These are phyloP conservation scores for Acacia confusa DNA, from an alignment of 306 rosid species.

Conservation along the genomic window DNA sequence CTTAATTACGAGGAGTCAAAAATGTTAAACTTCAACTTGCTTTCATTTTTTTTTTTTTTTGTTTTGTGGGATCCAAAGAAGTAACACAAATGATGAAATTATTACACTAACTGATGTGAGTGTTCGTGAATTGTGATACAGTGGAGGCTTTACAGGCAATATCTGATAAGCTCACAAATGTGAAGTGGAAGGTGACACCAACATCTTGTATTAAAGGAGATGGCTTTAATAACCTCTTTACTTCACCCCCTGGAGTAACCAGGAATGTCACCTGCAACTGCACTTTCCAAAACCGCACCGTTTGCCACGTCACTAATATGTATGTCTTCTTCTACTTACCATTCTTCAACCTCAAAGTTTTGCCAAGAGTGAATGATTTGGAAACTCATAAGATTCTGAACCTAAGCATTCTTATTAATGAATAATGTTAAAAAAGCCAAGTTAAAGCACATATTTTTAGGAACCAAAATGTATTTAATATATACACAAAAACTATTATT, in stretches of 20 bases:
- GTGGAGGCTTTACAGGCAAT: constrained; percentile 53
- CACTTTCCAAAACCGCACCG: constrained; percentile 19
- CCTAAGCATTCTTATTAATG: background rate
- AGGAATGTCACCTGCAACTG: constrained; percentile 60
- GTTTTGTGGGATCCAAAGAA: background rate
- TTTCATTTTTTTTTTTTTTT: background rate
- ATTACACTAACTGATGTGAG: background rate
- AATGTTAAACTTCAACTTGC: background rate
- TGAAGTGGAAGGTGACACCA: constrained; percentile 48
- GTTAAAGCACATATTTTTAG: background rate
- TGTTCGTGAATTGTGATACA: constrained; percentile 25
- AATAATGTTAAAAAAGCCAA: background rate
- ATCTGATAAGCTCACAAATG: constrained; percentile 42
- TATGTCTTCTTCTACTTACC: background rate
- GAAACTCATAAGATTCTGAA: background rate
- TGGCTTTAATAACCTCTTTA: background rate
- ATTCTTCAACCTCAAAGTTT: background rate
- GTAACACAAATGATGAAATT: background rate
- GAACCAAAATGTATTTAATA: background rate
- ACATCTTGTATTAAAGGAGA: constrained; percentile 40
- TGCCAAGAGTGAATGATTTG: background rate
- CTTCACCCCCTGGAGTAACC: background rate
- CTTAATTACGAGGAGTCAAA: background rate
- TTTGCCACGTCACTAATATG: constrained; percentile 65
- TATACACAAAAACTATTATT: background rate